A percentile compares a stretch with the other conserved stretches of the same genome.
Conservation (phyloP, 345 rosid genomes). For the Acer yangbiense region DNA sequence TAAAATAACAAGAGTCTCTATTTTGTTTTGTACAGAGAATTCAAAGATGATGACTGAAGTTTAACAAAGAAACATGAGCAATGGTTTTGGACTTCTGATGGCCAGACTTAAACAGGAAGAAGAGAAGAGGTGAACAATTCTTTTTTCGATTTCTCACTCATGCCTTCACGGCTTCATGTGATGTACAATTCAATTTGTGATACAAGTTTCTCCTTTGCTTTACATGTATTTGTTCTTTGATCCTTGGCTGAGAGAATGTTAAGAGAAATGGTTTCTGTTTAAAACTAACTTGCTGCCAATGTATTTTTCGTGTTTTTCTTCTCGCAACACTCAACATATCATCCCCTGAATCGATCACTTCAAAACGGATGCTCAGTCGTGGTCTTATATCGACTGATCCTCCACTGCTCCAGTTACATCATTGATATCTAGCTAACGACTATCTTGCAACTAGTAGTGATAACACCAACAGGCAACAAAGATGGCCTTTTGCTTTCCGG, state of each 20-base stretch:
- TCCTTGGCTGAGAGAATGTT: neutral
- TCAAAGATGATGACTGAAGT: constrained; percentile 66
- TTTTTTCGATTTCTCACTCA: neutral
- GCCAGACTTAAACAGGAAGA: neutral
- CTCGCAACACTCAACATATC: no score
- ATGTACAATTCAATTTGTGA: neutral
- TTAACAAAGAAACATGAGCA: constrained; percentile 12
- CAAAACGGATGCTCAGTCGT: no score
- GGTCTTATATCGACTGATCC: no score
- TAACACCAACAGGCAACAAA: no score
- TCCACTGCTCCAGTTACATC: no score
- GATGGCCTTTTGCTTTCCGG: no score
- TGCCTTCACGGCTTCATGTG: neutral
- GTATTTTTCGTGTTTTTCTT: no score
- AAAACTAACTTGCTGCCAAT: no score
- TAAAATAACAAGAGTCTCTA: neutral
- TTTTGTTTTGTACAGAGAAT: constrained; percentile 44
- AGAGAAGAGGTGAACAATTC: neutral
- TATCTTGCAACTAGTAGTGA: no score
- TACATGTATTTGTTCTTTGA: neutral
- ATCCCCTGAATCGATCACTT: no score
- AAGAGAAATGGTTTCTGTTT: no score
- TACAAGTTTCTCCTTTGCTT: neutral
- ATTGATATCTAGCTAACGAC: no score
- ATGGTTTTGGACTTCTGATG: constrained; percentile 15